Evolutionary conservation across 2,329 filamentous ascomycete species (phyloP).

Genomic region (Calonectria pseudoturangicola): DNA sequence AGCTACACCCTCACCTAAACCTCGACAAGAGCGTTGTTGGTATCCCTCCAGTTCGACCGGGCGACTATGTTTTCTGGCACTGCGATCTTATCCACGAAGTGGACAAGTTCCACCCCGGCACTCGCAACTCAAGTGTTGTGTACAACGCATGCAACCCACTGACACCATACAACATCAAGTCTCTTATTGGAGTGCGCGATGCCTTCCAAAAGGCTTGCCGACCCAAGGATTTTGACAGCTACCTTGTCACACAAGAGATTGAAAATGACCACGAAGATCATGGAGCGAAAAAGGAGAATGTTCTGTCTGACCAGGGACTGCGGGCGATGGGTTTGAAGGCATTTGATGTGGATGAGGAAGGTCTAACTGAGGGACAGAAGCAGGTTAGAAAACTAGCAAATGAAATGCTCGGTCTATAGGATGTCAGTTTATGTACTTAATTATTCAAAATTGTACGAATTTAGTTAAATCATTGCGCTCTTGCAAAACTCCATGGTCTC

Average conservation of each 20-base stretch:
- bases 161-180: conserved; percentile 62
- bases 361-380: conserved; percentile 4
- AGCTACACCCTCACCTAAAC: conserved; percentile 57
- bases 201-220: conserved; percentile 5
- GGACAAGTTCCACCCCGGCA: conserved; percentile 82
- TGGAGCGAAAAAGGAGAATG: not conserved
- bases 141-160: conserved; percentile 89
- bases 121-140: conserved; percentile 80
- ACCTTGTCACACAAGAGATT: conserved; percentile 12
- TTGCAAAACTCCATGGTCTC: too few relatives aligned
- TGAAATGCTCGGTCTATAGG: not conserved
- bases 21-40: conserved; percentile 78
- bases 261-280: not conserved
- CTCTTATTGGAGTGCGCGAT: not conserved
- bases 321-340: conserved; percentile 17
- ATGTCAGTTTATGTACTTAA: too few relatives aligned
- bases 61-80: conserved; percentile 86
- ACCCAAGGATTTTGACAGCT: conserved; percentile 18
- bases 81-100: conserved; percentile 86
- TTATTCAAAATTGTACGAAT: too few relatives aligned
- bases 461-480: too few relatives aligned
- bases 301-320: conserved; percentile 9
- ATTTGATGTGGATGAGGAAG: conserved; percentile 8
- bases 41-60: conserved; percentile 77
- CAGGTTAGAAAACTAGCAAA: conserved; percentile 3